Base-by-base conservation (phyloP, 208 protist genomes). In the Trypanosoma mega region DNA sequence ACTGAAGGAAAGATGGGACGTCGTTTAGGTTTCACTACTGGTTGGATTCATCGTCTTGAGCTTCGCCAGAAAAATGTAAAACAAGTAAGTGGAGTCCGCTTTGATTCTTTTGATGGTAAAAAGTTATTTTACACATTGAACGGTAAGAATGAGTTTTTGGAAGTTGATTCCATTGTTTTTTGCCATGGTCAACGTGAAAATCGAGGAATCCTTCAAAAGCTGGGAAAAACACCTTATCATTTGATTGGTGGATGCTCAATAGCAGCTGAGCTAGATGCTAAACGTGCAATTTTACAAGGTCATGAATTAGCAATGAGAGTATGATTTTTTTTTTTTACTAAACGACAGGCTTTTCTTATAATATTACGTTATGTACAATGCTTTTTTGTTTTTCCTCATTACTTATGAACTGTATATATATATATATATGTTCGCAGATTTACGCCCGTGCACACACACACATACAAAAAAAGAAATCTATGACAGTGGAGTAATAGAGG, bases 21-120 rank as follows among this genome's bases (percentile, higher is more conserved):
- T 0, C 73, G 75, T 31, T 70, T 97, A 27, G 93, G 90, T 36
- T 70, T 84, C 39, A 94, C 93, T 20, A 96, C 93, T 0, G 90
- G 93, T 23, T 97, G 90, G 93, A 94, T 97, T 56, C 88, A 94
- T 63, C 80, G 88, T n/a, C 65, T 87, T 12, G 82, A 82, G 57
- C 82, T 97, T 47, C 85, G 85, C 62, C 67, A 82, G 36, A 74
- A 80, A 63, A 64, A 76, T 39, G 90, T 96, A 34, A 75, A 80
- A 53, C 65, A 91, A 44, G 54, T 97, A 37, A 59, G 61, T 36
- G 89, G 87, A 16, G 86, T 76, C 0, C 67, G 48, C 20, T 96
- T 95, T 76, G 79, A 90, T 58, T 80, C 72, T 49, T 86, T 97
- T 44, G 89, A 97, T 62, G 89, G 88, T 49, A 72, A 48, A 41